phyloP scores from a whole-genome alignment of 129 eudicot genomes.

The Mikania micrantha region DNA sequence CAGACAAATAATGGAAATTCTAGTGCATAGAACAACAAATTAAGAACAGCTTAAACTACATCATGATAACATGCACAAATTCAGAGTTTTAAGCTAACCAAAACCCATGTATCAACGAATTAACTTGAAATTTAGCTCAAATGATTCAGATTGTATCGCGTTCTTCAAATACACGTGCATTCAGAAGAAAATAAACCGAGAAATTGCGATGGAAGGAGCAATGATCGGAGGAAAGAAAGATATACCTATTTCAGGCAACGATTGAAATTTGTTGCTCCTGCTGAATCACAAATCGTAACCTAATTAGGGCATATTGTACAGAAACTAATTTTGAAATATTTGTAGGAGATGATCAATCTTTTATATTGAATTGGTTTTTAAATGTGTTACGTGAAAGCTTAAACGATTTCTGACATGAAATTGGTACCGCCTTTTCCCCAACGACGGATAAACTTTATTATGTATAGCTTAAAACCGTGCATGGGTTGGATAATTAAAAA shows the following conservation, averaged over 20 bases:
- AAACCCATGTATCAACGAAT: neutral
- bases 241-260: slow-evolving; percentile 24
- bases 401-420: neutral
- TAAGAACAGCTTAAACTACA: neutral
- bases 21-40: neutral
- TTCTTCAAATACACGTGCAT: neutral
- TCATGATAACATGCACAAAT: slow-evolving; percentile 2
- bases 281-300: slow-evolving; percentile 15
- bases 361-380: neutral
- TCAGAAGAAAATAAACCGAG: neutral
- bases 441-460: too few relatives aligned
- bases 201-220: neutral
- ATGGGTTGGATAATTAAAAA: too few relatives aligned
- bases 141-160: neutral
- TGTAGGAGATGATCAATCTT: neutral
- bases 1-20: neutral
- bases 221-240: neutral
- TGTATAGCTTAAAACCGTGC: too few relatives aligned
- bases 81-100: neutral
- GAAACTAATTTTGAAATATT: neutral
- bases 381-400: neutral
- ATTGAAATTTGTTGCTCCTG: slow-evolving; percentile 18
- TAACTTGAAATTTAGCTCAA: slow-evolving; percentile 18
- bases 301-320: slow-evolving; percentile 19
- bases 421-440: too few relatives aligned